These are phyloP conservation scores for Herpetomonas tarakana DNA, from an alignment of 208 protist genomes.

Conservation along the genomic window DNA sequence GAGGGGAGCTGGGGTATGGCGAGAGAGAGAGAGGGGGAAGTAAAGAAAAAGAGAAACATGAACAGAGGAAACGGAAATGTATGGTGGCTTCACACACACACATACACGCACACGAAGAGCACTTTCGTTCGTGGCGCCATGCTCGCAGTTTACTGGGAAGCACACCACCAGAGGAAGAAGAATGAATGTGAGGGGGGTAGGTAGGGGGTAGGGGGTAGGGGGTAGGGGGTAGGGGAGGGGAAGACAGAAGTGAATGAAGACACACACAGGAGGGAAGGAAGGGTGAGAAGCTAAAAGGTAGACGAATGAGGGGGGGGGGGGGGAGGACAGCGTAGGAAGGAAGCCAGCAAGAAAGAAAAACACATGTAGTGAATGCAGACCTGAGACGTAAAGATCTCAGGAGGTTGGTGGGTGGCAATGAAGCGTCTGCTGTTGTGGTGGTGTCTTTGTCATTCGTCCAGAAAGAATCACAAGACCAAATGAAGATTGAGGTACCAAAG, in stretches of 20 bases:
- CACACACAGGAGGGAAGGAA: background rate
- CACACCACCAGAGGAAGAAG: too few relatives aligned
- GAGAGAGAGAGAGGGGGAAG: constrained; percentile 8
- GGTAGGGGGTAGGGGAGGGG: background rate
- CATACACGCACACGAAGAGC: too few relatives aligned
- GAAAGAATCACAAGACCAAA: background rate
- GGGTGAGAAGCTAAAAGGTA: background rate
- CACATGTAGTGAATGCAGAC: background rate
- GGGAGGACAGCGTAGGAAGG: background rate
- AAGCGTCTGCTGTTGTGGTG: too few relatives aligned
- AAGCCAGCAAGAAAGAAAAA: background rate
- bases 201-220: background rate
- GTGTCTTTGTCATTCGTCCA: too few relatives aligned
- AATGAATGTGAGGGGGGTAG: background rate
- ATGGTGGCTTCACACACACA: background rate
- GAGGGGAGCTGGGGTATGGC: too few relatives aligned
- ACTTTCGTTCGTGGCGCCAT: too few relatives aligned
- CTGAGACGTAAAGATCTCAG: too few relatives aligned
- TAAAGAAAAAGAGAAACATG: background rate
- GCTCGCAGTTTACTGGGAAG: too few relatives aligned
- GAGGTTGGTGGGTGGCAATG: too few relatives aligned
- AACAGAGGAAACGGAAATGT: background rate
- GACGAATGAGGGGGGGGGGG: background rate
- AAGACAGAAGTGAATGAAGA: background rate
- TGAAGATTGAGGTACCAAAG: background rate